A percentile compares a stretch with the other conserved stretches of the same genome.
Evolutionary conservation across 2,329 filamentous ascomycete genomes (phyloP).

Genomic region (Peltaster fructicola): DNA sequence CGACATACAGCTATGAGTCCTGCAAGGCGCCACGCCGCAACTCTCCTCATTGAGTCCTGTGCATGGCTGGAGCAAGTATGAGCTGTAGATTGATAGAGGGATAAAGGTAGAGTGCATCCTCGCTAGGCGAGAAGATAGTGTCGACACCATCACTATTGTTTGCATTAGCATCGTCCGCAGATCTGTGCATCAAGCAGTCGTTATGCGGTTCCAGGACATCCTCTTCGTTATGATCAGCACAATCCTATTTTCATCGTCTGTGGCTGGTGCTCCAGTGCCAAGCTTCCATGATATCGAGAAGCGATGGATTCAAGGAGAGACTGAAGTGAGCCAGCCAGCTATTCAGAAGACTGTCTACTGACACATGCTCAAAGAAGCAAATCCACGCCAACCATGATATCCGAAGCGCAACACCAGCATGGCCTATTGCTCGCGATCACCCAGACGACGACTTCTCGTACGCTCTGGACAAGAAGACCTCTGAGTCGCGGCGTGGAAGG

Average conservation of each 20-base stretch:
- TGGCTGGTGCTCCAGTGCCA: slow-evolving; percentile 5
- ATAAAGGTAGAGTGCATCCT: no score
- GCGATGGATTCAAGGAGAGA: slow-evolving; percentile 12
- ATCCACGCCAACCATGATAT: slow-evolving; percentile 8
- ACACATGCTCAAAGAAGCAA: slow-evolving; percentile 6
- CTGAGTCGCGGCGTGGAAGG: background rate
- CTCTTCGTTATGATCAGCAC: background rate
- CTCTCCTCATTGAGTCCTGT: no score
- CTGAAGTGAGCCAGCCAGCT: slow-evolving; percentile 11
- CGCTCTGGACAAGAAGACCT: background rate
- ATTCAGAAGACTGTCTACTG: background rate
- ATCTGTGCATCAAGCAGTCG: no score
- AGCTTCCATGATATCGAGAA: slow-evolving; percentile 13
- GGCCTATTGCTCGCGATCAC: slow-evolving; percentile 4
- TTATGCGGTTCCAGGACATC: no score
- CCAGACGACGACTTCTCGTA: background rate
- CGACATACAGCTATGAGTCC: no score
- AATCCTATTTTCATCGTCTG: background rate
- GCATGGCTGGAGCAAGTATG: no score
- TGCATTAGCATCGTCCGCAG: no score
- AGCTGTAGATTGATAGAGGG: no score
- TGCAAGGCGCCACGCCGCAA: slow-evolving; percentile 2
- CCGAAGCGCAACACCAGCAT: slow-evolving; percentile 9
- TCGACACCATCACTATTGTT: no score
- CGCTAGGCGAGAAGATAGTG: no score